These are phyloP conservation scores for Pugionium cornutum DNA, from an alignment of 345 rosid species.

Conservation along the genomic window DNA sequence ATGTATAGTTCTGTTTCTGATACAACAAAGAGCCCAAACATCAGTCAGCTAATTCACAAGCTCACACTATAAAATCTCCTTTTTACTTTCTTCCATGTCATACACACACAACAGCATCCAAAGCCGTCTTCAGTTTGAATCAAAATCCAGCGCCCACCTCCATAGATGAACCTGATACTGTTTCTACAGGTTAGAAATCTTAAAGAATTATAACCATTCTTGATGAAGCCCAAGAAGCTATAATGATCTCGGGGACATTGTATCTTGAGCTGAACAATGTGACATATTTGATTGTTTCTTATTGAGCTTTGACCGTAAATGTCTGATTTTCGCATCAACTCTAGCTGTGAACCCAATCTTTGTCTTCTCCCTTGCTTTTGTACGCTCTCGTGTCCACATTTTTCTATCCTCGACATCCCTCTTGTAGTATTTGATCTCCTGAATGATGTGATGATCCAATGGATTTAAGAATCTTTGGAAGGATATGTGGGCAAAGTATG, in stretches of 20 bases:
- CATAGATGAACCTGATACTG: constrained; percentile 32
- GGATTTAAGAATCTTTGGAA: constrained; percentile 80
- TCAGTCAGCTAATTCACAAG: constrained; percentile 30
- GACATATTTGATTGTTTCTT: constrained; percentile 56
- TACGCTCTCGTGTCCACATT: constrained; percentile 89
- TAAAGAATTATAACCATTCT: constrained; percentile 12
- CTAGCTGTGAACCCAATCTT: constrained; percentile 94
- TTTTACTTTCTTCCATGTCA: constrained; percentile 23
- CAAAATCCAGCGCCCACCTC: constrained; percentile 33
- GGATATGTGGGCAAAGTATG: constrained; percentile 66
- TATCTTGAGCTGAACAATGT: constrained; percentile 37
- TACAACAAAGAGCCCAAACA: constrained; percentile 7
- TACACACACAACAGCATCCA: constrained; percentile 19
- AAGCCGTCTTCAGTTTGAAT: constrained; percentile 21
- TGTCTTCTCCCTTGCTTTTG: constrained; percentile 84
- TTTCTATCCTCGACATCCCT: constrained; percentile 74
- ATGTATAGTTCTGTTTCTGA: constrained; percentile 36
- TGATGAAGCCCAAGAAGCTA: constrained; percentile 9
- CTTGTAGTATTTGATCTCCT: constrained; percentile 83
- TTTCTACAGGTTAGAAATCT: constrained; percentile 20
- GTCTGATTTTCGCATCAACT: constrained; percentile 93
- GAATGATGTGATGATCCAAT: constrained; percentile 92
- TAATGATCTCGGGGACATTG: constrained; percentile 45
- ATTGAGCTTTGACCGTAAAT: constrained; percentile 64
- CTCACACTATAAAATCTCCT: constrained; percentile 24